Percentiles rank a stretch among this genome's conserved stretches.
Conservation (phyloP, 805 yeast species). For the Nakazawaea sp. region DNA sequence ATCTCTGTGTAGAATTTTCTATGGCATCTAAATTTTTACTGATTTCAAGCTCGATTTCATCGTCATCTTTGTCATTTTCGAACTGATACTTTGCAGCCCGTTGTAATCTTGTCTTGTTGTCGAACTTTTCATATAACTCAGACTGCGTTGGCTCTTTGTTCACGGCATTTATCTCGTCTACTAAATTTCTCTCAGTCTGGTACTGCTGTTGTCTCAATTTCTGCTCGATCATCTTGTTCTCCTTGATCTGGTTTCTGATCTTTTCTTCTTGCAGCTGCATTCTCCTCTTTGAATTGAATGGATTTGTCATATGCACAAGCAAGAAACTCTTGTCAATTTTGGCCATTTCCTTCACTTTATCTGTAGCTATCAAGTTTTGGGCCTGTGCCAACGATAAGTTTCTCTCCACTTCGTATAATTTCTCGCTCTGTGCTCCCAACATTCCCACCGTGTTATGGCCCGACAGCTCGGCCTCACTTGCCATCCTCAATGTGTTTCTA, state of each 20-base stretch:
- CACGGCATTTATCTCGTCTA: slow-evolving; percentile 45
- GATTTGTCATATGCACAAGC: slow-evolving; percentile 76
- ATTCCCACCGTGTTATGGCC: slow-evolving; percentile 83
- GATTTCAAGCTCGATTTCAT: slow-evolving; percentile 83
- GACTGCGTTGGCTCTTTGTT: slow-evolving; percentile 21
- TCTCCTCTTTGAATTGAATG: slow-evolving; percentile 79
- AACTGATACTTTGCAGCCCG: slow-evolving; percentile 70
- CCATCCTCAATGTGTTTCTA: slow-evolving; percentile 69
- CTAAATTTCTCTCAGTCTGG: slow-evolving; percentile 63
- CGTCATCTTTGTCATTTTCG: slow-evolving; percentile 90
- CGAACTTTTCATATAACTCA: slow-evolving; percentile 34
- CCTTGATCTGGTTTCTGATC: slow-evolving; percentile 38
- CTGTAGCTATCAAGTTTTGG: slow-evolving; percentile 77
- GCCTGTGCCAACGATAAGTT: slow-evolving; percentile 71
- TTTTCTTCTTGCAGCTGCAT: slow-evolving; percentile 67
- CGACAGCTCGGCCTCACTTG: slow-evolving; percentile 63
- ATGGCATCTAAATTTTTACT: slow-evolving; percentile 80
- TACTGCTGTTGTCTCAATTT: slow-evolving; percentile 51
- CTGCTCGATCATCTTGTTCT: slow-evolving; percentile 35
- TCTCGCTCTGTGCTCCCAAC: slow-evolving; percentile 90
- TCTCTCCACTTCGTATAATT: slow-evolving; percentile 72
- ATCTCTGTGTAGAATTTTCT: slow-evolving; percentile 55
- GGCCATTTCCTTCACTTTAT: slow-evolving; percentile 71
- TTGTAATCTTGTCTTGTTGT: slow-evolving; percentile 42
- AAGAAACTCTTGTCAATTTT: slow-evolving; percentile 76